Evolutionary conservation across 345 rosid species (phyloP).

Genomic region (Syzygium jambos): DNA sequence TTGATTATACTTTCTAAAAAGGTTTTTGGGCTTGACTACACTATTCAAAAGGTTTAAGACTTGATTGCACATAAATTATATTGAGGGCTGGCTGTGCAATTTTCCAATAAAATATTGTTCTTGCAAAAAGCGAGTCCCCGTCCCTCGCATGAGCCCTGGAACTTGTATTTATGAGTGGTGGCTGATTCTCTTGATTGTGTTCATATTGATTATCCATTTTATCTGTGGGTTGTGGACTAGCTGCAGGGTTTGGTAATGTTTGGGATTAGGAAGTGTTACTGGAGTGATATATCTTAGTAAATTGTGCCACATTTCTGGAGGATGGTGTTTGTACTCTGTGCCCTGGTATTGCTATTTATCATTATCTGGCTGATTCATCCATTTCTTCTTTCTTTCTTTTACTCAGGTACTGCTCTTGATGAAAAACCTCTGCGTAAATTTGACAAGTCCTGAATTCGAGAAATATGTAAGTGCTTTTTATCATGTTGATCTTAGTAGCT

Average conservation of each 20-base stretch:
- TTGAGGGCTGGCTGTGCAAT: background rate
- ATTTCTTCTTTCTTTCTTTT: background rate
- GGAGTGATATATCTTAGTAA: background rate
- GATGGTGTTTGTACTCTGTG: background rate
- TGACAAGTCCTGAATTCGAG: conserved; percentile 71
- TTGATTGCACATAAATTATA: background rate
- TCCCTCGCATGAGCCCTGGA: background rate
- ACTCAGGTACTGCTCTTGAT: conserved; percentile 58
- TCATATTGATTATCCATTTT: background rate
- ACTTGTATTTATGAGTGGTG: background rate
- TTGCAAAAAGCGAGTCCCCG: background rate
- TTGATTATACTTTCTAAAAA: background rate
- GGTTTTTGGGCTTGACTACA: background rate
- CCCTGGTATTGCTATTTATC: background rate
- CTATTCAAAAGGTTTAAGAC: background rate
- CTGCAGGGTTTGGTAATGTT: background rate
- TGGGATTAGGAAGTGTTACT: background rate
- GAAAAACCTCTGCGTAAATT: conserved; percentile 71
- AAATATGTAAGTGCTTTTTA: conserved; percentile 47
- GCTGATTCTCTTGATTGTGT: background rate
- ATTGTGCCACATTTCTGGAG: background rate
- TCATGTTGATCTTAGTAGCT: background rate
- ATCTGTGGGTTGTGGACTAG: background rate
- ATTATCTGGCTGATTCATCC: background rate
- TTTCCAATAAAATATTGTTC: background rate